These are phyloP conservation scores for Carex parvula DNA, from an alignment of 176 grass and related monocot species.

Conservation along the genomic window DNA sequence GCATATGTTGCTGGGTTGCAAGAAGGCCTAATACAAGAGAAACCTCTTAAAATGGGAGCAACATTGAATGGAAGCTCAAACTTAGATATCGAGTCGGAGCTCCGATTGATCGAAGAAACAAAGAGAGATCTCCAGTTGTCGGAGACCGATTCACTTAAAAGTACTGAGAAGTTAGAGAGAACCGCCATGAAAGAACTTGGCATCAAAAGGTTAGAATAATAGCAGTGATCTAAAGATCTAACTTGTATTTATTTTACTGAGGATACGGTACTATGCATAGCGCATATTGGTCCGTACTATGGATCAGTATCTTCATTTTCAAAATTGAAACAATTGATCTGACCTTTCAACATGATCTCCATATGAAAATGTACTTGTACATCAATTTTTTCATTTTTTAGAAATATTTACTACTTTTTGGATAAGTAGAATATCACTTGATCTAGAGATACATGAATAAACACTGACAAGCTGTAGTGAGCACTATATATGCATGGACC, in stretches of 20 bases:
- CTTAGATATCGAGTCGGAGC: constrained; percentile 64
- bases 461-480: no score
- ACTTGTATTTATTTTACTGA: no score
- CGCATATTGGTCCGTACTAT: no score
- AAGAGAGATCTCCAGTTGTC: constrained; percentile 29
- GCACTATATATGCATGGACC: neutral
- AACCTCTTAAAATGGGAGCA: constrained; percentile 44
- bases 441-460: no score
- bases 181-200: constrained; percentile 79
- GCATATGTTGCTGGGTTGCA: constrained; percentile 56
- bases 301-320: no score
- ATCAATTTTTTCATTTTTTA: no score
- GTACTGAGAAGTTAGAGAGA: constrained; percentile 17
- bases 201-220: constrained; percentile 32
- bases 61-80: constrained; percentile 38
- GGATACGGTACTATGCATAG: no score
- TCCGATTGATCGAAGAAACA: constrained; percentile 43
- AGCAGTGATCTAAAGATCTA: neutral
- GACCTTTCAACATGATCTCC: no score
- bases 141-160: constrained; percentile 9
- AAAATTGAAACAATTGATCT: no score
- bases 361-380: no score
- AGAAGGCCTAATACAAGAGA: constrained; percentile 63
- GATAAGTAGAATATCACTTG: no score
- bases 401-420: no score